Percentiles rank a stretch among this genome's conserved stretches.
These are phyloP conservation scores for Truncatella angustata DNA, from an alignment of 2,329 filamentous ascomycete species.

Conservation along the genomic window DNA sequence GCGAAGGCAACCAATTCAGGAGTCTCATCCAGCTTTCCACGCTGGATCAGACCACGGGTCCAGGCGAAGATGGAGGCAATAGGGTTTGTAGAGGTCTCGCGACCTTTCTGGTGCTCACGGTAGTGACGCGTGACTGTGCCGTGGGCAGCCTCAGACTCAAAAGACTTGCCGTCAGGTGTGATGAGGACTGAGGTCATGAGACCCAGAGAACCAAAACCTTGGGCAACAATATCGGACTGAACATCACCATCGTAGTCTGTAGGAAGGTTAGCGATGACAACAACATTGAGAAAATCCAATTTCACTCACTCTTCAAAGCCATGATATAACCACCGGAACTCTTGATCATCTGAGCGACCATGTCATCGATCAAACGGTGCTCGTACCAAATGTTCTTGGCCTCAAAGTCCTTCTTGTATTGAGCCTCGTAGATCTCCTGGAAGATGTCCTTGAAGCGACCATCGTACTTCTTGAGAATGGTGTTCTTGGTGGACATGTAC, in stretches of 20 bases:
- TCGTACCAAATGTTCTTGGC: conserved; percentile 97
- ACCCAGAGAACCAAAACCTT: conserved; percentile 96
- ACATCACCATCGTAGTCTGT: conserved; percentile 98
- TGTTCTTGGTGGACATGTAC: conserved; percentile 99
- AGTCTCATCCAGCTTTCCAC: conserved; percentile 89
- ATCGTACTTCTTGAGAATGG: conserved; percentile 98
- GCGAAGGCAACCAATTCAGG: conserved; percentile 90
- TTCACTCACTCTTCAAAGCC: conserved; percentile 86
- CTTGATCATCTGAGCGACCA: conserved; percentile 99
- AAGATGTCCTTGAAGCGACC: conserved; percentile 99
- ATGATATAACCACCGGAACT: conserved; percentile 94
- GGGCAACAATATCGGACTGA: conserved; percentile 96
- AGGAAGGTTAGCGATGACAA: neutral
- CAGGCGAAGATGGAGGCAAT: conserved; percentile 99
- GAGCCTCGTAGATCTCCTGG: conserved; percentile 88
- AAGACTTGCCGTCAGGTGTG: conserved; percentile 94
- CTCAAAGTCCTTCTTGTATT: conserved; percentile 88
- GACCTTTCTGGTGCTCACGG: conserved; percentile 97
- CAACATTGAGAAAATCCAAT: neutral
- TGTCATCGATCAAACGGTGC: conserved; percentile 98
- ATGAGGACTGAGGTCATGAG: conserved; percentile 98
- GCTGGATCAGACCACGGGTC: conserved; percentile 91
- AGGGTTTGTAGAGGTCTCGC: conserved; percentile 96
- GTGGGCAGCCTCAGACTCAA: conserved; percentile 96
- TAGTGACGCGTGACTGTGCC: conserved; percentile 98